phyloP scores from a whole-genome alignment of 352 stramenopile species.

The Phytophthora citrophthora region DNA sequence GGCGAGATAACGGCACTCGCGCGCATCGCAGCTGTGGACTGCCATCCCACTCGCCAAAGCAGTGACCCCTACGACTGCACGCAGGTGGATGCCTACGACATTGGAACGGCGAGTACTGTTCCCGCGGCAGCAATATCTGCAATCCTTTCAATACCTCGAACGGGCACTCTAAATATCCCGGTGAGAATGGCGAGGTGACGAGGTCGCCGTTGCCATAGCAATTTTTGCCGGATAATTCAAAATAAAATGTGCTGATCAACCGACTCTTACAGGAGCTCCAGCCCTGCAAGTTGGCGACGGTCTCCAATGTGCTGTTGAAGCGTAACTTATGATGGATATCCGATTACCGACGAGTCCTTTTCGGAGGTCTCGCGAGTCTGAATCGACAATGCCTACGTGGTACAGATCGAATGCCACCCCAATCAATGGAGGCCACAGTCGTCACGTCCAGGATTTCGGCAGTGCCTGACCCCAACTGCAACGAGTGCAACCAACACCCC shows the following conservation, averaged over 20 bases:
- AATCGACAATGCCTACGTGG: constrained; percentile 24
- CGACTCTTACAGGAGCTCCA: constrained; percentile 13
- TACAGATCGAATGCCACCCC: neutral
- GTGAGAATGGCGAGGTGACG: neutral
- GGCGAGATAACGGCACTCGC: constrained; percentile 5
- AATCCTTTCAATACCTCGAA: constrained; percentile 15
- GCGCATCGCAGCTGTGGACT: constrained; percentile 15
- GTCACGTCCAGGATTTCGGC: neutral
- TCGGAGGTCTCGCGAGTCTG: constrained; percentile 16
- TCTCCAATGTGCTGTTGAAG: neutral
- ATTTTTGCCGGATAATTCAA: constrained; percentile 1
- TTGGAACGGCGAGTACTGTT: constrained; percentile 1
- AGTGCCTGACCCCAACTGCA: constrained; percentile 27
- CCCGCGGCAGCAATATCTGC: constrained; percentile 1
- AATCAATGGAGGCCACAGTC: neutral
- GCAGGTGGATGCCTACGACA: neutral
- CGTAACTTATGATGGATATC: too few species aligned
- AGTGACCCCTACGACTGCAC: neutral
- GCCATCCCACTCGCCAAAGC: constrained; percentile 8
- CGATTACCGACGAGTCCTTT: constrained; percentile 5
- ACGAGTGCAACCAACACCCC: constrained; percentile 2
- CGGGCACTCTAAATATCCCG: constrained; percentile 7
- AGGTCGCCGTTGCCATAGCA: constrained; percentile 7
- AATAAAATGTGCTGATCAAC: constrained; percentile 8
- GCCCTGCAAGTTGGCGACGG: constrained; percentile 5